Evolutionary conservation across 2,329 filamentous ascomycete genomes (phyloP), one percentile per base, ranked within the genome.

Genomic region (Fusarium heterosporum): DNA sequence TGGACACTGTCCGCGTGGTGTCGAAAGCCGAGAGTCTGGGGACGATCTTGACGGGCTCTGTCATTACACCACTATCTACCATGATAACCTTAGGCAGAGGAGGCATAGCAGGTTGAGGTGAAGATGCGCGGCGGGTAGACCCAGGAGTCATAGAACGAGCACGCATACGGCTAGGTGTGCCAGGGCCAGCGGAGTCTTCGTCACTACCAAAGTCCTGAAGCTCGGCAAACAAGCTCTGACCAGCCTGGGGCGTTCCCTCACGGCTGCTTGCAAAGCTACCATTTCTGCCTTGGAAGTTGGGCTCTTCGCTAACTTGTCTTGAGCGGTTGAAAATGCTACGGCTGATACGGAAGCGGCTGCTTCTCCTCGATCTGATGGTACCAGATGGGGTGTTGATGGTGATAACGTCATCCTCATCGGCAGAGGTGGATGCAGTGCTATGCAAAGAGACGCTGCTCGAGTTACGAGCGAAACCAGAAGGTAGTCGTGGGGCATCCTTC

Each of bases 181-280:
- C 84, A 32, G 80, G 83, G 17, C 82, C 82, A 59, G 79, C 82
- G 53, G 91, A 89, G 64, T 90, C 90, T 61, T 93, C 91, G 64
- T 93, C 92, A 69, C 91, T 90, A 66, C 88, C 88, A 41, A 97
- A 82, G 68, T 93, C 92, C 52, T 91, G 93, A 40, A 99, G 85
- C 78, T 99, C 96, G 39, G 93, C 93, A 76, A 96, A 97, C 49
- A 99, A 83, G 73, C 91, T 98, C 81, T 97, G 92, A 16, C 87
- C 79, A 41, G 78, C 77, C 56, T 85, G 80, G 11, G 86, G 82
- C 4, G 85, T 87, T 43, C 80, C 80, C 30, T 66, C 77, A 64
- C 81, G 84, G 69, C 82, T 84, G 61, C 81, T 83, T 17, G 78
- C 80, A 64, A 85, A 82, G 73, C 86, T 88, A 47, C 84, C 83